Percentiles rank a stretch among this genome's conserved stretches.
phyloP scores from a whole-genome alignment of 1,284 basidiomycete genomes.

The Neolentinus lepideus region DNA sequence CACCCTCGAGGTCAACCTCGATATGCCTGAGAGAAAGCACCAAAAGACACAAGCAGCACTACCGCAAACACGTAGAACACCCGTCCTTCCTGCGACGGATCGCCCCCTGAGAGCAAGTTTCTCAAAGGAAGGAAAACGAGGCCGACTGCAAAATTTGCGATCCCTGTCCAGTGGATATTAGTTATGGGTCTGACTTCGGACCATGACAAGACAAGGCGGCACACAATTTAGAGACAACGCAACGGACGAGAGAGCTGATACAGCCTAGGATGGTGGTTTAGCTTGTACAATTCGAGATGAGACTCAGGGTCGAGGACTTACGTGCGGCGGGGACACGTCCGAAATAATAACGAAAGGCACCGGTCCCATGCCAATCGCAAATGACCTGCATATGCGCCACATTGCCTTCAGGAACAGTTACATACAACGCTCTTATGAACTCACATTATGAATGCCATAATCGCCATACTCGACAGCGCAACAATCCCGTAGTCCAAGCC shows the following conservation, averaged over 20 bases:
- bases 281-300: conserved; percentile 5
- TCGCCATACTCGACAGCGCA: conserved; percentile 65
- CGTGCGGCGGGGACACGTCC: conserved; percentile 81
- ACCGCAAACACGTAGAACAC: conserved; percentile 78
- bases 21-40: conserved; percentile 34
- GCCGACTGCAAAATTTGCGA: conserved; percentile 77
- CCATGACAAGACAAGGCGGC: conserved; percentile 16
- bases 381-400: conserved; percentile 64
- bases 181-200: no score
- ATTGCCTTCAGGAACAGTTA: background rate
- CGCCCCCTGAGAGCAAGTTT: conserved; percentile 59
- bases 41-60: conserved; percentile 32
- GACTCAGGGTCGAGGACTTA: conserved; percentile 27
- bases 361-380: conserved; percentile 87
- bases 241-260: conserved; percentile 79
- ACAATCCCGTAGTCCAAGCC: conserved; percentile 61
- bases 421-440: conserved; percentile 14
- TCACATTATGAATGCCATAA: conserved; percentile 80
- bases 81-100: conserved; percentile 63
- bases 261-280: conserved; percentile 43
- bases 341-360: conserved; percentile 89
- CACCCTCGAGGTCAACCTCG: conserved; percentile 9
- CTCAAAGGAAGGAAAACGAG: conserved; percentile 79
- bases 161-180: conserved; percentile 43
- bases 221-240: conserved; percentile 80